phyloP scores from a whole-genome alignment of 2,329 filamentous ascomycete genomes.

The Aspergillus pseudoviridinutans region DNA sequence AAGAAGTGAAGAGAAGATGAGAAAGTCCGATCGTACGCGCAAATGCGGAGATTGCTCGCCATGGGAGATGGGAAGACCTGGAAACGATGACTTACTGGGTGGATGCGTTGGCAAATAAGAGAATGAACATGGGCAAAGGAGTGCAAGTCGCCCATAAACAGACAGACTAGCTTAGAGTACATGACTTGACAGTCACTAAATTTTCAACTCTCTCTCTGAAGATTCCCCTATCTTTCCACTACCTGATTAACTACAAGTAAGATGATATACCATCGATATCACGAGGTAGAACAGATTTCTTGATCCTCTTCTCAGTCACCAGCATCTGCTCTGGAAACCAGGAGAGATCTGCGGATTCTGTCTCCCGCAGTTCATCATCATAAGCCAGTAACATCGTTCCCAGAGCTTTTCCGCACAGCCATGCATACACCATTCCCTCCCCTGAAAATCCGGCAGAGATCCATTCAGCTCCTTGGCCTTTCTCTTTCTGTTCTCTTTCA shows the following conservation, averaged over 20 bases:
- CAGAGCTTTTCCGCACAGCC: constrained; percentile 27
- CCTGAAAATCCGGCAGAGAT: constrained; percentile 27
- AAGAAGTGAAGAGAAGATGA: constrained; percentile 19
- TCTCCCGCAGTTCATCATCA: constrained; percentile 8
- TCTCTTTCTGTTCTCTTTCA: neutral
- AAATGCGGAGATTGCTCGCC: constrained; percentile 16
- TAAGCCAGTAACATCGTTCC: constrained; percentile 20
- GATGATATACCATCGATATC: constrained; percentile 1
- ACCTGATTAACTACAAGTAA: neutral
- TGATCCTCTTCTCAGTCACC: constrained; percentile 22
- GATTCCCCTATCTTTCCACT: neutral
- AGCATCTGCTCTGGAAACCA: constrained; percentile 30
- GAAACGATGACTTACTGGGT: constrained; percentile 18
- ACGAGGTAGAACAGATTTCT: constrained; percentile 10
- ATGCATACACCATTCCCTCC: constrained; percentile 32
- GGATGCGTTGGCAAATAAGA: constrained; percentile 20
- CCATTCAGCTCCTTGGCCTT: constrained; percentile 20
- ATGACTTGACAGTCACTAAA: neutral
- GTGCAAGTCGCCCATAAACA: neutral
- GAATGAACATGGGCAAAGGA: constrained; percentile 14
- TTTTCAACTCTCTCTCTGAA: neutral
- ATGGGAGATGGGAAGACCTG: constrained; percentile 16
- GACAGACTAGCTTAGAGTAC: neutral
- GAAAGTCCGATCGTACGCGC: constrained; percentile 13
- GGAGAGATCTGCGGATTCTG: constrained; percentile 11